Base-by-base conservation (phyloP, 768 basidiomycete species). In the Russula olivacea region DNA sequence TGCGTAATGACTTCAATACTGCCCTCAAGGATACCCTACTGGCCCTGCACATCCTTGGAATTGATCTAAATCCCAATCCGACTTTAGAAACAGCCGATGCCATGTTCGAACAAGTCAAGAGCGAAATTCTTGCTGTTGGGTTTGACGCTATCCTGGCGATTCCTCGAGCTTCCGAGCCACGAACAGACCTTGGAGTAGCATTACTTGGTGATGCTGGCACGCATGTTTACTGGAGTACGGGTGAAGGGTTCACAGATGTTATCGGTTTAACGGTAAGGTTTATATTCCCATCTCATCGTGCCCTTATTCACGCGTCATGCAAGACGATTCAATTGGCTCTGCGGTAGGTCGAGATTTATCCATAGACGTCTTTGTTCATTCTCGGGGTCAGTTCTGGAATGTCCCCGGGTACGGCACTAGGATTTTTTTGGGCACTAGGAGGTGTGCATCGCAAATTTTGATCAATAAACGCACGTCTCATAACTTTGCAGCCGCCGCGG, bases 101-200 rank as follows among this genome's bases (percentile, higher is more conserved):
- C n/a, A 80, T 86, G 79, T 88, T 88, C 67, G 84, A 88, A 61
- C 78, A 81, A 68, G 83, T 88, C 59, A 86, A 85, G 70, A 84
- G 85, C 65, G 84, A 87, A 69, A 86, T 89, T 50, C 72, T 88
- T 51, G 83, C 84, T 0, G 79, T 86, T 28, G 87, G 87, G 1
- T 86, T 86, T 65, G 86, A 86, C 28, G 81, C 85, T 60, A 86
- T 90, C 64, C 74, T 88, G 11, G 69, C 76, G 30, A 83, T 86
- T 45, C 86, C 85, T 30, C 76, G 81, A n/a, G 80, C 84, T 6
- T 80, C 80, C 8, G 86, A 89, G 70, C 71, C 76, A 1, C 77
- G 78, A 49, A 82, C 77, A 12, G 84, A 88, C 68, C 76, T 90
- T 36, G 85, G 86, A 10, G 83, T 88, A 10, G 76, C 81, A 12